Evolutionary conservation across 2,329 filamentous ascomycete genomes (phyloP), one percentile per base, ranked within the genome.

Genomic region (Trichophyton rubrum): DNA sequence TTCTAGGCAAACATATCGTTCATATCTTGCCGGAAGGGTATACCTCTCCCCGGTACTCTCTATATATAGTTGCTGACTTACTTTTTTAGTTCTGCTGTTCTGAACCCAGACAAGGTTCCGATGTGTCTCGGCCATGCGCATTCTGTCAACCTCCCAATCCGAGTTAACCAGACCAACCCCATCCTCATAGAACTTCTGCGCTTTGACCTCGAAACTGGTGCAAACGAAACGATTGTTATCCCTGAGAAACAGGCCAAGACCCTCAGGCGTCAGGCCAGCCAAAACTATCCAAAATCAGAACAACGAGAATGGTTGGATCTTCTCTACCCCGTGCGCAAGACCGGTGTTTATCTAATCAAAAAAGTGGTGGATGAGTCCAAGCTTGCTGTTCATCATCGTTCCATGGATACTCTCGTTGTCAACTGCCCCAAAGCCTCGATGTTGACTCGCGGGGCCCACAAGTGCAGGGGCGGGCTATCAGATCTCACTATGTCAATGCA

Each of bases 1-100:
- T 99, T 65, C 82, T 96, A 75, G 93, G 93, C 69, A 93, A 90
- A 72, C 91, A 97, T 76, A 95, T 96, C 67, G 92, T 99, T 74
- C 93, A 99, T 71, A 96, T 99, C 69, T 79, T 99, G 60, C 93
- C 93, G 1, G 93, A 99, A 78, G 95, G 95, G 78, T 87, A 73
- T 66, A 79, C 70, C 41, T 55, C 30, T 20, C 20, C 9, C 27
- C 49, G 13, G n/a, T 35, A n/a, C 41, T 60, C 17, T 40, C 13
- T 3, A n/a, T 40, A 40, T 49, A 47, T 35, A 61, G 11, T 51
- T 56, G 60, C 70, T 76, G 60, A 77, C 67, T 15, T 58, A 59
- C 30, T 61, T 59, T 2, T 41, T 61, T 68, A 88, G 85, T 17
- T 93, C 91, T 56, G 93, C 91, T 13, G 80, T 90, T 56, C 79